A percentile compares a stretch with the other conserved stretches of the same genome.
These are phyloP conservation scores for Colletotrichum sansevieriae DNA, from an alignment of 2,329 filamentous ascomycete species.

Conservation along the genomic window DNA sequence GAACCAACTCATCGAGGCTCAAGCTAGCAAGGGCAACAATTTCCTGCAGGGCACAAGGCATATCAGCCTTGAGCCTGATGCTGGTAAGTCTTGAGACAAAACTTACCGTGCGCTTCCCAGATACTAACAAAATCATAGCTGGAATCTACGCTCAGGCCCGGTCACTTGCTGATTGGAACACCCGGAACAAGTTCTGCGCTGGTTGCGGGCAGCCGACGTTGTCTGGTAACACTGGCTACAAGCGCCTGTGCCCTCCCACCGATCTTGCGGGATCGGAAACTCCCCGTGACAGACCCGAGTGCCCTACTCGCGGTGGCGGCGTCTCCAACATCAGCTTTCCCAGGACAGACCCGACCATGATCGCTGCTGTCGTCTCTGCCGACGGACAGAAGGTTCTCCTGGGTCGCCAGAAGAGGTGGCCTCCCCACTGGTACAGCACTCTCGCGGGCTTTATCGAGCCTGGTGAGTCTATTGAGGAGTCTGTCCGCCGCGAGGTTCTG, in stretches of 20 bases:
- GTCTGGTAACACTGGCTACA: conserved; percentile 83
- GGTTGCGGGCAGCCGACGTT: conserved; percentile 88
- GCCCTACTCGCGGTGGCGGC: conserved; percentile 83
- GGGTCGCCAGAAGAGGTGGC: conserved; percentile 87
- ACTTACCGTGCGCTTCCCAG: too few species aligned
- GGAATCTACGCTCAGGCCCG: conserved; percentile 92
- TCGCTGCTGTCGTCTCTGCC: conserved; percentile 89
- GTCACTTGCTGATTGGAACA: conserved; percentile 93
- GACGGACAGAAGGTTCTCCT: conserved; percentile 85
- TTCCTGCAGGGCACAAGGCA: conserved; percentile 77
- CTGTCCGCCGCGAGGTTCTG: conserved; percentile 86
- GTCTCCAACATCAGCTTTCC: conserved; percentile 94
- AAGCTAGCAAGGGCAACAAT: conserved; percentile 68
- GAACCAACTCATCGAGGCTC: conserved; percentile 57
- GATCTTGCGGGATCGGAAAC: conserved; percentile 66
- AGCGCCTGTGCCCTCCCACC: conserved; percentile 81
- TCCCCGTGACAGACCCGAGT: conserved; percentile 72
- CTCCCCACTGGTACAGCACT: conserved; percentile 87
- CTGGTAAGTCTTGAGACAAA: conserved; percentile 61
- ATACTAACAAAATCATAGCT: conserved; percentile 63
- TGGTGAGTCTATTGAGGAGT: conserved; percentile 87
- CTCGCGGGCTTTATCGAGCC: conserved; percentile 90
- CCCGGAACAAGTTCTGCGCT: conserved; percentile 90
- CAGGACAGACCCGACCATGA: conserved; percentile 93
- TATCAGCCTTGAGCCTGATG: conserved; percentile 70